phyloP scores from a whole-genome alignment of 208 protist species.

The Crithidia mellificae region DNA sequence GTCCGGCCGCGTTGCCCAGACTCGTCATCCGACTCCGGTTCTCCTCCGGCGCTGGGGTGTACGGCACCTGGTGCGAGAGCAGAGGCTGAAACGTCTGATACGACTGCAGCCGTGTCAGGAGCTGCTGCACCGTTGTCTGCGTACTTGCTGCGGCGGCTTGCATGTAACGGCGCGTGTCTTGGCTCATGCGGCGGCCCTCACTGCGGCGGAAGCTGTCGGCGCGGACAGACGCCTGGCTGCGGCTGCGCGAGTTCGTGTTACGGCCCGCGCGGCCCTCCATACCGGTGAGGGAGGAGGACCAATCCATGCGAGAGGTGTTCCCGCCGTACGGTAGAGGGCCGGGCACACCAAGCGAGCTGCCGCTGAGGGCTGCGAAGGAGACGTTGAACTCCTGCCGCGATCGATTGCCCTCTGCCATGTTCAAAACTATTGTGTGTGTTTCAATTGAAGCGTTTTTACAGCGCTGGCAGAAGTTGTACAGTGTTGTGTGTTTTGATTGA shows the following conservation, averaged over 20 bases:
- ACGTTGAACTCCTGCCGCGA: constrained; percentile 8
- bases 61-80: constrained; percentile 34
- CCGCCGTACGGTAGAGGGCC: not conserved
- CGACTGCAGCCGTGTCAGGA: constrained; percentile 51
- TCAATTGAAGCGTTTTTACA: too few relatives aligned
- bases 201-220: constrained; percentile 32
- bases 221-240: constrained; percentile 7
- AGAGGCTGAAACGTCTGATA: constrained; percentile 72
- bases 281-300: constrained; percentile 1
- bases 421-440: too few relatives aligned
- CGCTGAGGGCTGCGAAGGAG: constrained; percentile 12
- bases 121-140: constrained; percentile 40
- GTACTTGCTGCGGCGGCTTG: constrained; percentile 35
- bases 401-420: constrained; percentile 9
- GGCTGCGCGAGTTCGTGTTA: constrained; percentile 1
- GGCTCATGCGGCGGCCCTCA: constrained; percentile 24
- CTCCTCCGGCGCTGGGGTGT: constrained; percentile 5
- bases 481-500: too few relatives aligned
- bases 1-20: not conserved
- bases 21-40: not conserved
- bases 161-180: constrained; percentile 42
- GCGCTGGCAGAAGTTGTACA: too few relatives aligned
- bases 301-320: constrained; percentile 6
- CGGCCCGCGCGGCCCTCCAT: constrained; percentile 6
- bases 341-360: not conserved